Evolutionary conservation across 768 basidiomycete species (phyloP).

Genomic region (Lactifluus piperatus): DNA sequence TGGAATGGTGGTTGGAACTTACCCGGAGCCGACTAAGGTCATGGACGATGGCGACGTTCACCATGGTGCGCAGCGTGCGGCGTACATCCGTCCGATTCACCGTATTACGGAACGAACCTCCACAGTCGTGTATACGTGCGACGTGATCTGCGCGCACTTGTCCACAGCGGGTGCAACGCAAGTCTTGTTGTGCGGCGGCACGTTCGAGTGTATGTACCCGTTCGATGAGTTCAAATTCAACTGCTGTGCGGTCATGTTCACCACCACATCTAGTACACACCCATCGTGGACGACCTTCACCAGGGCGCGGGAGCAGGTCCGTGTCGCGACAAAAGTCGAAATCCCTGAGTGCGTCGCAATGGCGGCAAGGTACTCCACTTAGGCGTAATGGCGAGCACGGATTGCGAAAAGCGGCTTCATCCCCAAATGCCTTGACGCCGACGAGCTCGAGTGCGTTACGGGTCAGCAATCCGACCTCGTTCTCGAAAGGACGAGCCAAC

Average conservation of each 20-base stretch:
- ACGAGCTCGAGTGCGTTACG: slow-evolving; percentile 85
- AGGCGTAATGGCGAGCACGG: slow-evolving; percentile 86
- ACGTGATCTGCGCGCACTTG: slow-evolving; percentile 88
- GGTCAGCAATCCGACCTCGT: slow-evolving; percentile 84
- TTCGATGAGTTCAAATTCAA: slow-evolving; percentile 82
- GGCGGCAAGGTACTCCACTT: slow-evolving; percentile 78
- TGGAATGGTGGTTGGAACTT: slow-evolving; percentile 21
- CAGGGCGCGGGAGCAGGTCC: slow-evolving; percentile 57
- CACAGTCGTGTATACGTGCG: slow-evolving; percentile 78
- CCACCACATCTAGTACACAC: slow-evolving; percentile 62
- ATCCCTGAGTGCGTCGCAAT: slow-evolving; percentile 78
- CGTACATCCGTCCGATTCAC: slow-evolving; percentile 64
- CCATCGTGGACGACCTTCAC: slow-evolving; percentile 51
- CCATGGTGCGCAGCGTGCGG: slow-evolving; percentile 68
- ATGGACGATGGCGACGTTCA: slow-evolving; percentile 74
- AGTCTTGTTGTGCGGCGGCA: slow-evolving; percentile 80
- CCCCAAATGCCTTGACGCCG: slow-evolving; percentile 78
- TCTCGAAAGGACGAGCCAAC: slow-evolving; percentile 69
- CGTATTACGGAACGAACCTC: slow-evolving; percentile 71
- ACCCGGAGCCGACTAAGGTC: slow-evolving; percentile 63
- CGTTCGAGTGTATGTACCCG: slow-evolving; percentile 62
- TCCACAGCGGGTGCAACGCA: slow-evolving; percentile 82
- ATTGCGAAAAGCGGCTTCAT: slow-evolving; percentile 80
- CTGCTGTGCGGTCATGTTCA: slow-evolving; percentile 81
- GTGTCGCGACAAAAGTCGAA: slow-evolving; percentile 95